Conservation (phyloP, 2,329 filamentous ascomycete species). For the Ambrosiella xylebori region DNA sequence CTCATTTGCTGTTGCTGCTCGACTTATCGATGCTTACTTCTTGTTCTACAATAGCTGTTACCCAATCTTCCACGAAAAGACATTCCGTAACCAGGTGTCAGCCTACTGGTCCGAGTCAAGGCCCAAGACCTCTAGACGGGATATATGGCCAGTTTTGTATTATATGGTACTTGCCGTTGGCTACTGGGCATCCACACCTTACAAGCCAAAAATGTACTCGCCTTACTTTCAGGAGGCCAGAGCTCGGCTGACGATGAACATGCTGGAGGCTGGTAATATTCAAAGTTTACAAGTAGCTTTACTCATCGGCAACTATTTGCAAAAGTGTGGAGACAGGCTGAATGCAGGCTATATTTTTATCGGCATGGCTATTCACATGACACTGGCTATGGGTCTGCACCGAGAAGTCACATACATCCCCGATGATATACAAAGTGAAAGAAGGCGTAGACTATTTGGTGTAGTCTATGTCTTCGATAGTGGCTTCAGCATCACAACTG, state of each 20-base stretch:
- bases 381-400: conserved; percentile 32
- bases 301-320: conserved; percentile 30
- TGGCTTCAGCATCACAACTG: conserved; percentile 31
- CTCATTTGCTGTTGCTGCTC: conserved; percentile 12
- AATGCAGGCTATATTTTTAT: conserved; percentile 36
- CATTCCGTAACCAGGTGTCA: conserved; percentile 22
- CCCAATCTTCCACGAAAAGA: conserved; percentile 29
- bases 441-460: conserved; percentile 23
- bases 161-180: conserved; percentile 24
- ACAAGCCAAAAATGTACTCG: conserved; percentile 15
- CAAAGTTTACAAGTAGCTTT: conserved; percentile 28
- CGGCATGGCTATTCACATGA: conserved; percentile 33
- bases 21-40: conserved; percentile 27
- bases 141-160: conserved; percentile 19
- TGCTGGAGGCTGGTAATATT: conserved; percentile 28
- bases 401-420: conserved; percentile 24
- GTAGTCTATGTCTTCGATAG: conserved; percentile 27
- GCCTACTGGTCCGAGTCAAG: conserved; percentile 14
- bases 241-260: conserved; percentile 24
- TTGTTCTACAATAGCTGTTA: conserved; percentile 27
- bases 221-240: conserved; percentile 19
- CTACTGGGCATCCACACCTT: conserved; percentile 19
- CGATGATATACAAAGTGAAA: conserved; percentile 21
- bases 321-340: conserved; percentile 29
- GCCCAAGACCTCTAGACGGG: not conserved